phyloP scores from a whole-genome alignment of 371 early-diverging fungal genomes.

The Smittium mucronatum region DNA sequence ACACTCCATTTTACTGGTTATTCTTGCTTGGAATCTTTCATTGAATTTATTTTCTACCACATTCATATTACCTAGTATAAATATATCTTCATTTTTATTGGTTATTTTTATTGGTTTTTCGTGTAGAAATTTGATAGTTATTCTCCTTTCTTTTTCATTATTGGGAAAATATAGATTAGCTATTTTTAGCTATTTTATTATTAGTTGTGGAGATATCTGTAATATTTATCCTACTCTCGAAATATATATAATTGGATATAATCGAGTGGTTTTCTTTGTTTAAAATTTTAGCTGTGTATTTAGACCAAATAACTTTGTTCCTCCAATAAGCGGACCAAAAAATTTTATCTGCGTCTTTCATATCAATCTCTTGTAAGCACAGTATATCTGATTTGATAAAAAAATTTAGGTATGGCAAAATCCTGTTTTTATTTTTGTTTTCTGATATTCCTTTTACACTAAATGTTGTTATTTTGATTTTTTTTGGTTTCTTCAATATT shows the following conservation, averaged over 20 bases:
- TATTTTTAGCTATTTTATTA: not conserved
- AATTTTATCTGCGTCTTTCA: constrained; percentile 5
- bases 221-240: constrained; percentile 5
- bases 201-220: not conserved
- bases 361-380: constrained; percentile 7
- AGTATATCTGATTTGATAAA: constrained; percentile 1
- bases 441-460: not conserved
- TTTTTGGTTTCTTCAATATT: not conserved
- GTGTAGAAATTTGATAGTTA: not conserved
- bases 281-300: constrained; percentile 4
- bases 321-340: not conserved
- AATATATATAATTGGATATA: not conserved
- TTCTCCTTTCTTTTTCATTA: constrained; percentile 5
- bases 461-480: not conserved
- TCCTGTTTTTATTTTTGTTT: not conserved
- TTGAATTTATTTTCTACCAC: constrained; percentile 2
- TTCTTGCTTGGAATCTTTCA: constrained; percentile 6
- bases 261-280: not conserved
- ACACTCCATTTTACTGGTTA: not conserved
- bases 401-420: not conserved
- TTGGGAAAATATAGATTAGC: not conserved
- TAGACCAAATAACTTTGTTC: not conserved
- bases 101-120: not conserved
- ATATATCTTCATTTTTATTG: constrained; percentile 5
- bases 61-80: constrained; percentile 6